Base-by-base conservation (phyloP, 1,139 yeast species). In the Sugiyamaella pinicola region DNA sequence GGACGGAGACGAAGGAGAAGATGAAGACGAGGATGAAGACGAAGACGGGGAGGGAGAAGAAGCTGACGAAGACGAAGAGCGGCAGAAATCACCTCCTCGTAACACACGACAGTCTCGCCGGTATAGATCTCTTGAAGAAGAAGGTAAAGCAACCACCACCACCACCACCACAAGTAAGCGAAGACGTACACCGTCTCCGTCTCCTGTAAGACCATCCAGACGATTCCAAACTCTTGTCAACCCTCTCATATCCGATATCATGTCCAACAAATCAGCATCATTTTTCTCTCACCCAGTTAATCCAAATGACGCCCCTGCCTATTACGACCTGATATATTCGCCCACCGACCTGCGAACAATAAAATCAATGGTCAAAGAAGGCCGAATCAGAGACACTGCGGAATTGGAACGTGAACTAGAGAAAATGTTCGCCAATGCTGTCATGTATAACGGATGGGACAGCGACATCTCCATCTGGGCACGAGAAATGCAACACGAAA, bases 371-470 rank as follows among this genome's bases (percentile, higher is more conserved):
- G 77, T 86, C 29, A 84, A 83, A 60, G 83, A 82, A 53, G 83
- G 82, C 1, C 75, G 77, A 59, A 78, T 87, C 40, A 75, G 78
- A 49, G 65, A 66, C 24, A 68, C 71, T 7, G 71, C 68, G 24
- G 83, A 84, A 54, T 71, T 87, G 24, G 90, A 87, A 62, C 74
- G 86, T 53, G 88, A 85, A 57, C 73, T 87, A 38, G 79, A 84
- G 74, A 72, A 84, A 52, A 86, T 87, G 95, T 85, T 85, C 71
- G 87, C 93, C 49, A 87, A 87, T 67, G 87, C 93, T 33, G 79
- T 86, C 13, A 87, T 87, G 95, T 87, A 84, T 69, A 87, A 87
- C 67, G 80, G 81, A 56, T 78, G 81, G 59, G 83, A 80, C 58
- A 80, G 83, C 35, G 88, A 84, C 55, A 76, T 85, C 62, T 81